A percentile compares a stretch with the other conserved stretches of the same genome.
These are phyloP conservation scores for Aureobasidium vineae DNA, from an alignment of 2,329 filamentous ascomycete genomes.

Conservation along the genomic window DNA sequence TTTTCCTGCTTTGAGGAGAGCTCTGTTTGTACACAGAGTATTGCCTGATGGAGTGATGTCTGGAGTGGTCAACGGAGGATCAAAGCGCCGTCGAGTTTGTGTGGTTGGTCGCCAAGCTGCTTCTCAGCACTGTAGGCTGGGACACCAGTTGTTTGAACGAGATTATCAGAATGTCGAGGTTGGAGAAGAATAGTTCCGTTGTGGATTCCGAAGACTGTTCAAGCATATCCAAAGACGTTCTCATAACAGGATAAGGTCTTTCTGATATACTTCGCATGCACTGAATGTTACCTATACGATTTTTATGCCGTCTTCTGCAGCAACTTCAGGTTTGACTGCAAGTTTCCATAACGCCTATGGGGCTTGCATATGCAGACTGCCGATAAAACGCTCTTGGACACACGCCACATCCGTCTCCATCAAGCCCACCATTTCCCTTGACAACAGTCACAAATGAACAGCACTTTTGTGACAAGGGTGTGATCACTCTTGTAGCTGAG, in stretches of 20 bases:
- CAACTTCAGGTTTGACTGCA: conserved; percentile 21
- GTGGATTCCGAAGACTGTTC: background rate
- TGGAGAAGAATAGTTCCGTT: background rate
- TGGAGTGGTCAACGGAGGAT: conserved; percentile 16
- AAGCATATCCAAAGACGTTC: background rate
- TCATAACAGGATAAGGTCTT: background rate
- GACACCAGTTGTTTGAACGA: background rate
- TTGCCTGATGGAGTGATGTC: conserved; percentile 12
- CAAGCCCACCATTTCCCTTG: background rate
- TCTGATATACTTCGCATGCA: conserved; percentile 20
- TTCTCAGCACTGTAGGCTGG: background rate
- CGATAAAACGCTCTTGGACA: conserved; percentile 15
- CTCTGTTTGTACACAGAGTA: conserved; percentile 23
- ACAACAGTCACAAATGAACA: conserved; percentile 1
- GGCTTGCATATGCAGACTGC: conserved; percentile 24
- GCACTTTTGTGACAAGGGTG: background rate
- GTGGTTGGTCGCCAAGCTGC: conserved; percentile 14
- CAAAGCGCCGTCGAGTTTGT: conserved; percentile 9
- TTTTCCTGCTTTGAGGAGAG: conserved; percentile 14
- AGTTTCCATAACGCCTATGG: conserved; percentile 18
- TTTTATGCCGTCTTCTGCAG: conserved; percentile 16
- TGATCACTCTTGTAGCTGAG: background rate
- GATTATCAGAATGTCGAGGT: background rate
- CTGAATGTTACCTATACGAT: conserved; percentile 13
- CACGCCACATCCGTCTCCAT: conserved; percentile 5